Base-by-base conservation (phyloP, 2,329 filamentous ascomycete genomes). In the Paradendryphiella salina region DNA sequence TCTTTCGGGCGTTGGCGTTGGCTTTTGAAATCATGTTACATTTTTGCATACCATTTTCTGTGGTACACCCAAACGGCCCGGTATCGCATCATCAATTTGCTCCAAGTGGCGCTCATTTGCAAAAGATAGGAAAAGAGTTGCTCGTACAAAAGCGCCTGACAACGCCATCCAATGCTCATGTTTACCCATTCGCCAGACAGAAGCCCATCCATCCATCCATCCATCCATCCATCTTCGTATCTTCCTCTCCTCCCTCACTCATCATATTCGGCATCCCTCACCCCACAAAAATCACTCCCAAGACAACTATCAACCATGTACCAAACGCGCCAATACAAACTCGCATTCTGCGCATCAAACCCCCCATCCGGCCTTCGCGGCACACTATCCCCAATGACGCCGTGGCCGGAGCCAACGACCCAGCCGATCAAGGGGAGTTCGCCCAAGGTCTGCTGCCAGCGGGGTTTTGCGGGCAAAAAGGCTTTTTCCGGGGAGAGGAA, bases 311-410 rank as follows among this genome's bases (percentile, higher is more conserved):
- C 84, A 13, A 86, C 63, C 70, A 75, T 78, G 52, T 79, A 80
- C 77, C 82, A 85, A 50, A 84, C 74, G 18, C 77, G 72, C 84
- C 84, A 86, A 59, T 86, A 86, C 46, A 79, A 61, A 56, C 80
- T 82, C 5, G 83, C 83, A 37, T 76, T 78, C 34, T 83, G 82
- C 78, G 85, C 88, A 72, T 96, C 92, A 62, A 96, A 92, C 34
- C 84, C 85, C 50, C 89, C 89, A 35, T 81, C 78, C 45, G 90
- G 87, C 45, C 81, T 86, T 34, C 87, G 80, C 6, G 89, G 89
- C 32, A 93, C 84, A 67, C 87, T 82, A 66, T 85, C 85, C 5
- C 89, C 89, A 64, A 93, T 91, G 72, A 92, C 84, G 63, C 80
- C 74, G 15, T 77, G 75, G 6, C 73, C 73, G 7, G 71, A 72